Evolutionary conservation across 192 early-diverging fungal genomes (phyloP).

Genomic region (Gryganskiella cystojenkinii): DNA sequence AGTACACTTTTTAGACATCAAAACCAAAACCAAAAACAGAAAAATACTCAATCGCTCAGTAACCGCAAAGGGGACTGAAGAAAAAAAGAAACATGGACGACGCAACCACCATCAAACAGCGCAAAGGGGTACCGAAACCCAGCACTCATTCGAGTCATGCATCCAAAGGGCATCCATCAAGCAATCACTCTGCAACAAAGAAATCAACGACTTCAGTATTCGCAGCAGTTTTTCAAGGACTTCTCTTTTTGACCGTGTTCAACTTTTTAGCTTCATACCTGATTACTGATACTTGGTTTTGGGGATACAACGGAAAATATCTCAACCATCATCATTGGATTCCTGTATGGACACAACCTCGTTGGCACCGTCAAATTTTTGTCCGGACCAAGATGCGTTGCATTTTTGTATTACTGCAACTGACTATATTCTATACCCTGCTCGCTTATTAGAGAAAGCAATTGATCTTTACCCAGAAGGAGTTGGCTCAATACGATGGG

Average conservation of each 20-base stretch:
- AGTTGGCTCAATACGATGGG: constrained; percentile 89
- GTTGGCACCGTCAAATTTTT: too few species aligned
- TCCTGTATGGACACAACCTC: constrained; percentile 72
- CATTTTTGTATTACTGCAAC: too few species aligned
- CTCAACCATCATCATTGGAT: constrained; percentile 77
- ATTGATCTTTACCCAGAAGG: constrained; percentile 75
- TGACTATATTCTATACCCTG: background rate
- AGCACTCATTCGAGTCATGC: background rate
- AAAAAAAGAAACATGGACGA: background rate
- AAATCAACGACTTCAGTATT: background rate
- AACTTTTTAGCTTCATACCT: constrained; percentile 70
- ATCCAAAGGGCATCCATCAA: background rate
- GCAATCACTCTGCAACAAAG: background rate
- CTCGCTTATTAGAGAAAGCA: constrained; percentile 56
- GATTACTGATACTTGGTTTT: constrained; percentile 81
- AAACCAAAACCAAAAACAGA: too few species aligned
- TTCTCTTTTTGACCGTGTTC: constrained; percentile 40
- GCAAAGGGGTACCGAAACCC: background rate
- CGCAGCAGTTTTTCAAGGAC: constrained; percentile 21
- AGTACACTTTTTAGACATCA: too few species aligned
- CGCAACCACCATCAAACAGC: background rate
- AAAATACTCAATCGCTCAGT: too few species aligned
- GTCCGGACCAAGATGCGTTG: too few species aligned
- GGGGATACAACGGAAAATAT: constrained; percentile 79
- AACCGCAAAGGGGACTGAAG: too few species aligned